These are phyloP conservation scores for Melampsora occidentalis DNA, from an alignment of 1,284 basidiomycete genomes.

Conservation along the genomic window DNA sequence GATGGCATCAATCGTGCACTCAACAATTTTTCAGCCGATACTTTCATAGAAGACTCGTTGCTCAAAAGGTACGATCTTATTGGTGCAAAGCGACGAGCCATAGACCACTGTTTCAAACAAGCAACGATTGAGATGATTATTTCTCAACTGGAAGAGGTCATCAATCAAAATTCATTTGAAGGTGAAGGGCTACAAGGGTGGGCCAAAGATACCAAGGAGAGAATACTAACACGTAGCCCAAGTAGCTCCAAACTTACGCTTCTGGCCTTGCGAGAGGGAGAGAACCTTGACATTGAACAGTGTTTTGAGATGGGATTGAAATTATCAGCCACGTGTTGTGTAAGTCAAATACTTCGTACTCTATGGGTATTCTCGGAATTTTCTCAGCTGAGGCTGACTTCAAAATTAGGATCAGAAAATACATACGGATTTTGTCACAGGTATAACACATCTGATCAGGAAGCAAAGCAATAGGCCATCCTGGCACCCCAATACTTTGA, in stretches of 20 bases:
- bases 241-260: constrained; percentile 85
- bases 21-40: constrained; percentile 66
- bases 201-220: constrained; percentile 68
- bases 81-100: constrained; percentile 67
- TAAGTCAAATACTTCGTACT: constrained; percentile 52
- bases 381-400: too few relatives aligned
- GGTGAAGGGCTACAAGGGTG: constrained; percentile 62
- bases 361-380: constrained; percentile 42
- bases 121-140: constrained; percentile 70
- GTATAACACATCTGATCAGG: constrained; percentile 71
- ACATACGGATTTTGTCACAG: constrained; percentile 73
- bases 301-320: constrained; percentile 76
- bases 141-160: constrained; percentile 60
- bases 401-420: constrained; percentile 60
- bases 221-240: constrained; percentile 71
- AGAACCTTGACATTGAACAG: constrained; percentile 63
- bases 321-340: constrained; percentile 75
- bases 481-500: constrained; percentile 66
- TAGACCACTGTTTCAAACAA: constrained; percentile 76
- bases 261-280: constrained; percentile 69
- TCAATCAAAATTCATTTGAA: constrained; percentile 54
- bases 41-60: constrained; percentile 34
- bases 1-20: constrained; percentile 61
- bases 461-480: constrained; percentile 61
- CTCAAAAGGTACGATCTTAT: constrained; percentile 54